Evolutionary conservation across 176 grass and related monocot genomes (phyloP), one percentile per base, ranked within the genome.

Genomic region (Paspalum vaginatum): DNA sequence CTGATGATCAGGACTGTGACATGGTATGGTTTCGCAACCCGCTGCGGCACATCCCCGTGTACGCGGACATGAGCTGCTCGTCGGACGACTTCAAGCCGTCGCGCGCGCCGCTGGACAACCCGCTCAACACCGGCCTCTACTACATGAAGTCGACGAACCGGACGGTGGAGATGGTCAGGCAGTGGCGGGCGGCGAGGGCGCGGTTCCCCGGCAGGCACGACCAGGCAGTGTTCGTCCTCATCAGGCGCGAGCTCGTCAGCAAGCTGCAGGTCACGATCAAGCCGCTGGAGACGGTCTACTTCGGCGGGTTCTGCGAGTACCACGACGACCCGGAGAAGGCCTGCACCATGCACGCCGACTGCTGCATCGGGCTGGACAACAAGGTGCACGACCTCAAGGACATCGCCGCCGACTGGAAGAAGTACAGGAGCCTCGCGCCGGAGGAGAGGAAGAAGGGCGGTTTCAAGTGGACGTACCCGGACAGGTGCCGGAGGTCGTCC

Each of bases 1-100:
- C 32, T 32, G 32, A 32, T 32, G 32, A 32, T 32, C 68, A 96
- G 93, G 90, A 97, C 60, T 51, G 75, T 7, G 88, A 93, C 53
- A 55, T 93, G 8, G 13, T 88, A 24, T 91, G 77, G 88, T 78
- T 97, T 16, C 81, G 91, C 16, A 68, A 93, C 77, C 88, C 93
- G 1, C 87, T 97, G 47, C 86, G 58, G 9, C 80, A 83, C 67
- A 58, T 97, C 69, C 41, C 37, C 3, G 20, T 78, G 14, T 70
- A 70, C 20, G 82, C 85, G 6, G 81, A 92, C 53, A 61, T 90
- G 77, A 53, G 70, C 59, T 75, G 83, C 18, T 80, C 87, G 2
- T 57, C 65, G 32, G 90, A 92, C 61, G 9, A 9, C 1, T 96
- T 84, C 68, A 55, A 46, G 52, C 37, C 58, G 82, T 79, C 47